These are phyloP conservation scores for Elongisporangium senticosum DNA, from an alignment of 352 stramenopile species.

Conservation along the genomic window DNA sequence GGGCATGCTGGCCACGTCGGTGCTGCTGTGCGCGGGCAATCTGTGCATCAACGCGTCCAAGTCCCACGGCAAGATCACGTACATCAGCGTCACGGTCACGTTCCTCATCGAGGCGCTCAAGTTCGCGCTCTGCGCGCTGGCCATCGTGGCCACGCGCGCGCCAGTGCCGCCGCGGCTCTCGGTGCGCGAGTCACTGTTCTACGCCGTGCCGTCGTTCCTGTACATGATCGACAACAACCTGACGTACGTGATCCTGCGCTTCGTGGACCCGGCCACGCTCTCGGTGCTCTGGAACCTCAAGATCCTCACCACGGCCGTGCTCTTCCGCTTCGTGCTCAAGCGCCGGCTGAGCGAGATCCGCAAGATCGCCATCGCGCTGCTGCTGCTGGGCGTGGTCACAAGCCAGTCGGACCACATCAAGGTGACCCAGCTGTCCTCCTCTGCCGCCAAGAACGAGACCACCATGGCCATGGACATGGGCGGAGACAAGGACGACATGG, in stretches of 20 bases:
- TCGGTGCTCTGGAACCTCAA: conserved; percentile 88
- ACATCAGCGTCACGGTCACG: conserved; percentile 81
- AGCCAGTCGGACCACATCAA: conserved; percentile 72
- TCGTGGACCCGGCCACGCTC: conserved; percentile 80
- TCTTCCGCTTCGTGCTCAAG: conserved; percentile 82
- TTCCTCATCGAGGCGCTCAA: conserved; percentile 85
- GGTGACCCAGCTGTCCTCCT: conserved; percentile 13
- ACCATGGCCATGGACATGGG: conserved; percentile 7
- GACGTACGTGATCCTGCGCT: conserved; percentile 83
- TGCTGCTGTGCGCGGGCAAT: conserved; percentile 76
- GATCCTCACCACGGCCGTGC: conserved; percentile 79
- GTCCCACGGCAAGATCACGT: conserved; percentile 60
- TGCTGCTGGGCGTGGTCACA: conserved; percentile 74
- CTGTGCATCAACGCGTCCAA: conserved; percentile 86
- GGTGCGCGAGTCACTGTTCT: conserved; percentile 54
- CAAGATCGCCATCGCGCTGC: conserved; percentile 66
- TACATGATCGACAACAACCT: conserved; percentile 89
- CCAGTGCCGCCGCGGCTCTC: conserved; percentile 35
- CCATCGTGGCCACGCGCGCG: conserved; percentile 35
- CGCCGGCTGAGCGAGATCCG: conserved; percentile 61
- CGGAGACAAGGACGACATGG: conserved; percentile 13
- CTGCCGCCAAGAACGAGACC: conserved; percentile 6
- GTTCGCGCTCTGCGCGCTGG: conserved; percentile 38
- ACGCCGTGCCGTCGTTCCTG: conserved; percentile 78
- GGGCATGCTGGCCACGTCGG: conserved; percentile 58